Percentiles rank a stretch among this genome's conserved stretches.
Conservation (phyloP, 257 asterid genomes). For the Lycium barbarum region DNA sequence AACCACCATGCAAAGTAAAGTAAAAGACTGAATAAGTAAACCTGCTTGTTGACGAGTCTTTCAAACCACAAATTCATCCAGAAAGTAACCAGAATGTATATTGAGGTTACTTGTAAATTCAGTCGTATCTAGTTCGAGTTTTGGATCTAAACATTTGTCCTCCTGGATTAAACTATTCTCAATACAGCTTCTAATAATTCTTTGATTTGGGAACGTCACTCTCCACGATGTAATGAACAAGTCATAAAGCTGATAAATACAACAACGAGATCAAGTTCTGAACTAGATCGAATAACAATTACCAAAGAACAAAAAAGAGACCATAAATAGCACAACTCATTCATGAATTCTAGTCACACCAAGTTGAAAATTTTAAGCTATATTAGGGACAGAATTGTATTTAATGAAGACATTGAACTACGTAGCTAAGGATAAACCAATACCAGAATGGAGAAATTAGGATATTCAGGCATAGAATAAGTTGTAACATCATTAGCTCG, state of each 20-base stretch:
- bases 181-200: neutral
- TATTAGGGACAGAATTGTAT: neutral
- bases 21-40: neutral
- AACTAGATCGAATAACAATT: neutral
- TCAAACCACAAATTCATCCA: neutral
- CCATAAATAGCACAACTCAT: neutral
- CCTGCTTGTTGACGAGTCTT: neutral
- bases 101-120: neutral
- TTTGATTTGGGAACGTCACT: neutral
- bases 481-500: neutral
- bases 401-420: neutral
- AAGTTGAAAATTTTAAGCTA: neutral
- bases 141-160: neutral
- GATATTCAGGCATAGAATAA: neutral
- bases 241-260: neutral
- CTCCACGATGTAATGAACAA: neutral
- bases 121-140: neutral
- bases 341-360: neutral
- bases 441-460: conserved; percentile 2
- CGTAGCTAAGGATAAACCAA: neutral
- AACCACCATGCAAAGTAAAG: neutral
- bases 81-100: neutral
- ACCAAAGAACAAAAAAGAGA: too few relatives aligned
- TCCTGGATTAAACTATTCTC: neutral
- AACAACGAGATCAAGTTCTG: neutral